A percentile compares a stretch with the other conserved stretches of the same genome.
phyloP scores from a whole-genome alignment of 495 filamentous ascomycete species.

The Neurospora sp. region DNA sequence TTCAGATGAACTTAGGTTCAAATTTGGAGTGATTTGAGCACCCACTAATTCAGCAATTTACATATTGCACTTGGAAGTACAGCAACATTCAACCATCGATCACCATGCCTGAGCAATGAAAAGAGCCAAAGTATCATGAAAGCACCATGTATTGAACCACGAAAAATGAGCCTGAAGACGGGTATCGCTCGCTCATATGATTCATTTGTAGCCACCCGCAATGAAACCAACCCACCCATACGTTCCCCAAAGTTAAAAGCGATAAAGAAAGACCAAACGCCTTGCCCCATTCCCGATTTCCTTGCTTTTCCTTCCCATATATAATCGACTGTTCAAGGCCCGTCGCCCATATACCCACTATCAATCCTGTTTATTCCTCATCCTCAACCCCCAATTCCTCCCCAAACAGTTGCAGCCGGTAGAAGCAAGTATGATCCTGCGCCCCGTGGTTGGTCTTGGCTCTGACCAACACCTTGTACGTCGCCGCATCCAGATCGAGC shows the following conservation, averaged over 20 bases:
- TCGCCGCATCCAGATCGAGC: constrained; percentile 20
- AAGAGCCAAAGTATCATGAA: neutral
- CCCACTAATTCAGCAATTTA: neutral
- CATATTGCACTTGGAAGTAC: neutral
- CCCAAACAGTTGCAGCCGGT: constrained; percentile 48
- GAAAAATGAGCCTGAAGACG: neutral
- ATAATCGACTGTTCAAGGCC: neutral
- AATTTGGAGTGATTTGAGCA: neutral
- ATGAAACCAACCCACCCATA: neutral
- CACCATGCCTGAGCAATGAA: neutral
- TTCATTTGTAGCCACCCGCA: neutral
- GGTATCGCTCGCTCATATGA: neutral
- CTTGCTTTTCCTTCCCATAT: neutral
- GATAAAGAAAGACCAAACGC: neutral
- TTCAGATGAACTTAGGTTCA: neutral
- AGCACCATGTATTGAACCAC: neutral
- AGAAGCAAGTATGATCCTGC: constrained; percentile 50
- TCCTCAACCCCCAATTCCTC: constrained; percentile 10
- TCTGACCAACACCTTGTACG: constrained; percentile 37
- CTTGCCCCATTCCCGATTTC: neutral
- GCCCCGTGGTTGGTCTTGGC: constrained; percentile 44
- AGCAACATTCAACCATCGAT: neutral
- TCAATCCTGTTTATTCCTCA: neutral
- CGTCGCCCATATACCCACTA: neutral
- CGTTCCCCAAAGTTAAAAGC: neutral